Evolutionary conservation across 2,329 filamentous ascomycete genomes (phyloP).

Genomic region (Xylaria hypoxylon): DNA sequence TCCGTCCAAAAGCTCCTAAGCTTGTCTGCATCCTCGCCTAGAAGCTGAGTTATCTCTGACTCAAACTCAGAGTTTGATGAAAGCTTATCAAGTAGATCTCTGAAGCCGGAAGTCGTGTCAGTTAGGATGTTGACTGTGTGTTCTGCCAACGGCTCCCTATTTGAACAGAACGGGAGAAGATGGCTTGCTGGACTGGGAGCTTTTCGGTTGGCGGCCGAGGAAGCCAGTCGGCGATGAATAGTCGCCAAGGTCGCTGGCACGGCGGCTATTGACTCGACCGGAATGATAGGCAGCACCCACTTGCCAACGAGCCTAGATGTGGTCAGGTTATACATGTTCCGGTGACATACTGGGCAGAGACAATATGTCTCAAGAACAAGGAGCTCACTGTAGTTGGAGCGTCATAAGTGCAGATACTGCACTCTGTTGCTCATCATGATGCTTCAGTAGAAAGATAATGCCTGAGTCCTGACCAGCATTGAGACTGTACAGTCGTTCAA

Average conservation of each 20-base stretch:
- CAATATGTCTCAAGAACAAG: background rate
- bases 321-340: slow-evolving; percentile 31
- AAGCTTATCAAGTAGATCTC: slow-evolving; percentile 48
- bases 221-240: slow-evolving; percentile 52
- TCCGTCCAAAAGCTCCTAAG: slow-evolving; percentile 48
- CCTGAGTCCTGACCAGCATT: slow-evolving; percentile 56
- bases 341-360: background rate
- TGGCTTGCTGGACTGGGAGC: slow-evolving; percentile 39
- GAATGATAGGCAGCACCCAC: slow-evolving; percentile 56
- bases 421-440: slow-evolving; percentile 43
- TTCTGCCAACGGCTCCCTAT: slow-evolving; percentile 43
- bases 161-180: slow-evolving; percentile 54
- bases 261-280: slow-evolving; percentile 53
- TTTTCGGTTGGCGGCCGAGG: slow-evolving; percentile 29
- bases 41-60: slow-evolving; percentile 42
- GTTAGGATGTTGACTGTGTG: slow-evolving; percentile 52
- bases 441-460: slow-evolving; percentile 59
- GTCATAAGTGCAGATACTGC: slow-evolving; percentile 54
- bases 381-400: slow-evolving; percentile 59
- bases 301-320: slow-evolving; percentile 51
- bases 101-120: slow-evolving; percentile 48
- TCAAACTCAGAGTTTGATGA: slow-evolving; percentile 41
- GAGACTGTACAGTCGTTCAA: slow-evolving; percentile 57
- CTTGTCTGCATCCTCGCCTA: slow-evolving; percentile 47
- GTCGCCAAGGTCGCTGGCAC: slow-evolving; percentile 55